Conservation (phyloP, 202 grass and related monocot species). For the Saccharum hybrid region DNA sequence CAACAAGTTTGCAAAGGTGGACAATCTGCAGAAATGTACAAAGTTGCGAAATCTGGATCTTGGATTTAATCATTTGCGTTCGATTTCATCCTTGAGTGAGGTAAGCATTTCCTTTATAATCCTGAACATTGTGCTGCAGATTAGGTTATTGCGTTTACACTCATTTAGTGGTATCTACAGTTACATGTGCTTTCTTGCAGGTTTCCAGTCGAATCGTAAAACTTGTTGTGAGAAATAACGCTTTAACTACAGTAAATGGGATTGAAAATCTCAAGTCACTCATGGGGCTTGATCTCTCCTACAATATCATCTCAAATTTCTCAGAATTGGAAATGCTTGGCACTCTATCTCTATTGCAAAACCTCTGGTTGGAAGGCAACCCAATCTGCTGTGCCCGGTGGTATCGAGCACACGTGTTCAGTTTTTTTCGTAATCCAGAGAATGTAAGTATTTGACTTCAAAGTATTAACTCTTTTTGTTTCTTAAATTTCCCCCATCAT, state of each 20-base stretch:
- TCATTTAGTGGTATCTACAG: conserved; percentile 37
- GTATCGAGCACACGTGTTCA: conserved; percentile 90
- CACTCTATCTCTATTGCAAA: conserved; percentile 65
- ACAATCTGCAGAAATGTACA: conserved; percentile 78
- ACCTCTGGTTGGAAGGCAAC: conserved; percentile 95
- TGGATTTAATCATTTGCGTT: conserved; percentile 87
- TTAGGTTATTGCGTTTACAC: conserved; percentile 29
- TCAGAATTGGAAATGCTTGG: conserved; percentile 82
- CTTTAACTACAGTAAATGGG: conserved; percentile 74
- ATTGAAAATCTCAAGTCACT: conserved; percentile 91
- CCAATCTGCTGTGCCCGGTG: conserved; percentile 93
- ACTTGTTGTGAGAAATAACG: conserved; percentile 91
- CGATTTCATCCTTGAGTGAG: conserved; percentile 72
- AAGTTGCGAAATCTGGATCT: conserved; percentile 84
- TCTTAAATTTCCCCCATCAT: conserved; percentile 22
- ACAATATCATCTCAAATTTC: conserved; percentile 95
- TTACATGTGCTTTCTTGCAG: conserved; percentile 56
- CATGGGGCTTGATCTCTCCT: conserved; percentile 86
- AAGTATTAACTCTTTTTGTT: conserved; percentile 14
- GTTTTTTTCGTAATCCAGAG: conserved; percentile 77
- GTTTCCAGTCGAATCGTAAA: conserved; percentile 75
- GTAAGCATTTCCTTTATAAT: conserved; percentile 53
- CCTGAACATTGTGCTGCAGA: not conserved
- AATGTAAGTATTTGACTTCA: conserved; percentile 64
- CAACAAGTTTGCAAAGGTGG: conserved; percentile 89